Base-by-base conservation (phyloP, 805 yeast species). In the Kluyveromyces aestuarii region DNA sequence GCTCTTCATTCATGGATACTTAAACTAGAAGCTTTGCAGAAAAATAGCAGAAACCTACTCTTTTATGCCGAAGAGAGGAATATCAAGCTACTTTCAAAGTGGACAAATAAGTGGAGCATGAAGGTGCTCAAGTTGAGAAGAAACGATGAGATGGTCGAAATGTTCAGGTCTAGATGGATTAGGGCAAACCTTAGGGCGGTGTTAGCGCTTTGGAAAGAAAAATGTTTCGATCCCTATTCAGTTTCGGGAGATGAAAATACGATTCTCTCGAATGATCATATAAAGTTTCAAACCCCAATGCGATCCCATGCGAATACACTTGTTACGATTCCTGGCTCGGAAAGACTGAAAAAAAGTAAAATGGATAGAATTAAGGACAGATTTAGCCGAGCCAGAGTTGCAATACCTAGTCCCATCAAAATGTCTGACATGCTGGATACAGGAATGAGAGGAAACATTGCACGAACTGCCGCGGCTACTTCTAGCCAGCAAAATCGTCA, bases 381-480 rank as follows among this genome's bases (percentile, higher is more conserved):
- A 39, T 71, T 68, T 44, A 62, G 67, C 13, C 62, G 62, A 44
- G 62, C 66, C 2, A 63, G 66, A 30, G 51, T 56, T 25, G 70
- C 70, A 1, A 63, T 69, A 9, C 74, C 73, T 19, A 68, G 72
- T 51, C 74, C 74, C 6, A 42, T 67, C 18, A 64, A 62, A 45
- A 47, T 58, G 6, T 56, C 64, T 2, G 40, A 50, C 2, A 48
- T 52, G n/a, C 46, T 59, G 19, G 54, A 52, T 42, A 48, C 59
- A n/a, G 48, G 53, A 7, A 35, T 51, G 8, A 54, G 48, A 41
- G 38, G 44, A 38, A 45, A 47, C 21, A 37, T 54, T 10, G 44
- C 48, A 40, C 21, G 37, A n/a, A 35, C 17, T 8, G 18, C 40
- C 11, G 14, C 35, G 11, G 35, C 35, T 25, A 13, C 30, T 17